Evolutionary conservation across 176 grass and related monocot genomes (phyloP), one percentile per base, ranked within the genome.

Genomic region (Raddia guianensis): DNA sequence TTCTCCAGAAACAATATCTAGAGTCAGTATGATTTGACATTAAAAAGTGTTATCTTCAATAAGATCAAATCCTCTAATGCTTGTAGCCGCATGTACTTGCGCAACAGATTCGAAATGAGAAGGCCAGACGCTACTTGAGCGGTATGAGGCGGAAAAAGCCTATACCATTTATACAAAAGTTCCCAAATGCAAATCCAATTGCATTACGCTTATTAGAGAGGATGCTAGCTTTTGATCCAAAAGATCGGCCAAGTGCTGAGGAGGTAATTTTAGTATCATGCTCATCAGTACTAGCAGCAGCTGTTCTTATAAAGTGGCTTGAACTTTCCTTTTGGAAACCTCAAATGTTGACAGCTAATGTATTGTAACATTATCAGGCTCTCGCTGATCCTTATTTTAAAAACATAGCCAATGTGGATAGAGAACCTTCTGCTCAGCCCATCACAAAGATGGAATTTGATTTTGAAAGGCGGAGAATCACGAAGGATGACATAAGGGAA

Each of bases 361-460:
- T 72, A 50, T 83, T 72, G 45, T 49, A 74, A 20, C 57, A 86
- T 50, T 86, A 57, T 40, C 80, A 98, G 96, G 96, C 96, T 70
- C 80, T 99, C 79, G 92, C 92, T 33, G 92, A 99, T 99, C 90
- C 83, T 68, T 99, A 99, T 88, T 99, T 99, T 81, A 92, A 84
- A 84, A 94, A 89, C 80, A 91, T 99, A 84, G 90, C 96, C 8
- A 90, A 86, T 78, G 88, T 99, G 42, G 96, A 99, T 64, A 89
- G 92, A 57, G 96, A 99, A 60, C 96, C 96, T 75, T 95, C 92
- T 10, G 90, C 90, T 13, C 92, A 93, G 73, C 84, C 92, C 18
- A 91, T 99, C 33, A 91, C 92, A 49, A 99, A 93, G 65, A 60
- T 99, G 16, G 96, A 99, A 57, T 99, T 99, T 76, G 92, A 99